Conservation (phyloP, 2,329 filamentous ascomycete species). For the Albifimbria verrucaria region DNA sequence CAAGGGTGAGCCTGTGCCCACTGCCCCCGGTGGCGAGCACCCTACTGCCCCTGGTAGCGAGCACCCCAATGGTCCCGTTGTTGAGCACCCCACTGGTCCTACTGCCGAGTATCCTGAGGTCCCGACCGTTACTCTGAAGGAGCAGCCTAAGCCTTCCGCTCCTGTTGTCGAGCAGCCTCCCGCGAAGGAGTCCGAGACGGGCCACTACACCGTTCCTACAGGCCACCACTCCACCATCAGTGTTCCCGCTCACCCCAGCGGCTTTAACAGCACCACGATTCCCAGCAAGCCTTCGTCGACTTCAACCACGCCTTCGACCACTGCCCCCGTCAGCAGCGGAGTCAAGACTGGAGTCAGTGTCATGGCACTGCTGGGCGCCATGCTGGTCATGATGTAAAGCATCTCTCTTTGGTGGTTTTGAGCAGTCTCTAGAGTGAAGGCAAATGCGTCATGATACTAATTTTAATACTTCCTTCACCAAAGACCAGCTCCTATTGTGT, state of each 20-base stretch:
- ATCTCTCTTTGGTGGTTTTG: background rate
- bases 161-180: background rate
- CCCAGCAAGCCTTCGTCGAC: slow-evolving; percentile 2
- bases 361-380: slow-evolving; percentile 14
- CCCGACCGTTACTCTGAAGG: background rate
- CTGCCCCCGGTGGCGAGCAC: slow-evolving; percentile 1
- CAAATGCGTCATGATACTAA: background rate
- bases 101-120: background rate
- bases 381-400: slow-evolving; percentile 16
- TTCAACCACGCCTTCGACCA: background rate
- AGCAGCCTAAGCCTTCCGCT: slow-evolving; percentile 3
- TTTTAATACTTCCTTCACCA: background rate
- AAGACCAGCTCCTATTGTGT: too few species aligned
- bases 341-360: slow-evolving; percentile 15
- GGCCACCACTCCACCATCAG: slow-evolving; percentile 1
- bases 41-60: background rate
- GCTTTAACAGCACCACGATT: slow-evolving; percentile 10
- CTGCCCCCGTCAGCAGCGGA: slow-evolving; percentile 10
- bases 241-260: slow-evolving; percentile 2
- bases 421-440: background rate
- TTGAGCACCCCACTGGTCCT: background rate
- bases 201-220: background rate
- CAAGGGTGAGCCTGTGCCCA: slow-evolving; percentile 5
- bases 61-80: background rate
- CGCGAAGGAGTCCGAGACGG: background rate